These are phyloP conservation scores for Suillus subaureus DNA, from an alignment of 768 basidiomycete species.

Conservation along the genomic window DNA sequence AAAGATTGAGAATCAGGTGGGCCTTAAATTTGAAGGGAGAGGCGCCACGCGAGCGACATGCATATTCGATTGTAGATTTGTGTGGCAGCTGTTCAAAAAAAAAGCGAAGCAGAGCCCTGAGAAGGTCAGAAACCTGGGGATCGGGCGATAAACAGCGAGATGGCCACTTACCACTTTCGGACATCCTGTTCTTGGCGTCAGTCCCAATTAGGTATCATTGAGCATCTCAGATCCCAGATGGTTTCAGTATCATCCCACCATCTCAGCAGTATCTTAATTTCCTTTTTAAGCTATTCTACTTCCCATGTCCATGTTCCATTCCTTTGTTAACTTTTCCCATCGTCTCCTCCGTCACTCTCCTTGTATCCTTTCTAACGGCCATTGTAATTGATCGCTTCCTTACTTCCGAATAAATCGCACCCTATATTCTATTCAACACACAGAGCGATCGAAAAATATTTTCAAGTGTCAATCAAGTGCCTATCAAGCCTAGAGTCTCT, in stretches of 20 bases:
- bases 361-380: slow-evolving; percentile 13
- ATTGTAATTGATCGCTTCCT: slow-evolving; percentile 9
- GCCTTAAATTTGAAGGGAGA: slow-evolving; percentile 22
- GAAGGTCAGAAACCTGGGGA: slow-evolving; percentile 22
- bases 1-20: slow-evolving; percentile 19
- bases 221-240: slow-evolving; percentile 3
- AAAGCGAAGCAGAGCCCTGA: slow-evolving; percentile 17
- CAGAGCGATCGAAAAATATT: slow-evolving; percentile 6
- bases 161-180: slow-evolving; percentile 13
- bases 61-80: slow-evolving; percentile 20
- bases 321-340: slow-evolving; percentile 22
- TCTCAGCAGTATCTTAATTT: slow-evolving; percentile 5
- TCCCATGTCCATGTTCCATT: slow-evolving; percentile 17
- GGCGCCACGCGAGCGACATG: slow-evolving; percentile 31
- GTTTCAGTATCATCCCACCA: slow-evolving; percentile 1
- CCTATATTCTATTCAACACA: slow-evolving; percentile 4
- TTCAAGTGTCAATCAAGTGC: neutral
- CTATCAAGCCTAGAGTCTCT: neutral
- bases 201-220: slow-evolving; percentile 9
- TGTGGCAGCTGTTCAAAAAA: slow-evolving; percentile 23
- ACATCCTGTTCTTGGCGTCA: slow-evolving; percentile 11
- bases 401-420: slow-evolving; percentile 8
- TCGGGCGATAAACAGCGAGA: slow-evolving; percentile 27
- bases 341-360: slow-evolving; percentile 17
- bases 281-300: slow-evolving; percentile 1